phyloP scores from a whole-genome alignment of 1,284 basidiomycete species.

The Caloboletus inedulis region DNA sequence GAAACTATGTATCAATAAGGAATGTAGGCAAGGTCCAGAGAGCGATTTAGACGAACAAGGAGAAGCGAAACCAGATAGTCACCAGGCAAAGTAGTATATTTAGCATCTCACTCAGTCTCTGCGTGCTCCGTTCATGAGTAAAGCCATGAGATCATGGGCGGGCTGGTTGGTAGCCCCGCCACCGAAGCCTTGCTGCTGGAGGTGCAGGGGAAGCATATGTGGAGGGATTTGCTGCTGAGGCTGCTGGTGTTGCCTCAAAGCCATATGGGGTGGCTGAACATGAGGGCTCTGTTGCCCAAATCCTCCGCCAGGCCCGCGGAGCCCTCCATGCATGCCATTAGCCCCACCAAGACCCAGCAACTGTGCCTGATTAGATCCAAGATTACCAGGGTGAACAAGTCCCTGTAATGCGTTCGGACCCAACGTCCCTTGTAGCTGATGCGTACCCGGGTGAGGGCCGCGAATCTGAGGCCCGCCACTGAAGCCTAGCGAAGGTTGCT shows the following conservation, averaged over 20 bases:
- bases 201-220: conserved; percentile 58
- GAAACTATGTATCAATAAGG: conserved; percentile 34
- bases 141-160: conserved; percentile 71
- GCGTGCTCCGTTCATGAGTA: conserved; percentile 67
- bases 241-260: conserved; percentile 43
- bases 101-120: conserved; percentile 48
- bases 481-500: conserved; percentile 42
- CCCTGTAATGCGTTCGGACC: conserved; percentile 43
- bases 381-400: conserved; percentile 48
- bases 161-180: conserved; percentile 49
- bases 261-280: conserved; percentile 38
- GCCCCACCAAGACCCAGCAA: conserved; percentile 45
- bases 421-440: conserved; percentile 46
- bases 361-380: conserved; percentile 47
- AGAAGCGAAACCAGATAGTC: conserved; percentile 14
- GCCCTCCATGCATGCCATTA: conserved; percentile 37
- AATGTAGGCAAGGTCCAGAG: conserved; percentile 28
- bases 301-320: conserved; percentile 42
- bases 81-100: conserved; percentile 18
- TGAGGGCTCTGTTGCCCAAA: conserved; percentile 54
- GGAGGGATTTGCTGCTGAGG: conserved; percentile 46
- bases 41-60: conserved; percentile 8
- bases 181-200: conserved; percentile 54
- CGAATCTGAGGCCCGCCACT: conserved; percentile 51
- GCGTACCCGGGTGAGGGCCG: conserved; percentile 45